Conservation (phyloP, 495 filamentous ascomycete species). For the Neurospora sp. region DNA sequence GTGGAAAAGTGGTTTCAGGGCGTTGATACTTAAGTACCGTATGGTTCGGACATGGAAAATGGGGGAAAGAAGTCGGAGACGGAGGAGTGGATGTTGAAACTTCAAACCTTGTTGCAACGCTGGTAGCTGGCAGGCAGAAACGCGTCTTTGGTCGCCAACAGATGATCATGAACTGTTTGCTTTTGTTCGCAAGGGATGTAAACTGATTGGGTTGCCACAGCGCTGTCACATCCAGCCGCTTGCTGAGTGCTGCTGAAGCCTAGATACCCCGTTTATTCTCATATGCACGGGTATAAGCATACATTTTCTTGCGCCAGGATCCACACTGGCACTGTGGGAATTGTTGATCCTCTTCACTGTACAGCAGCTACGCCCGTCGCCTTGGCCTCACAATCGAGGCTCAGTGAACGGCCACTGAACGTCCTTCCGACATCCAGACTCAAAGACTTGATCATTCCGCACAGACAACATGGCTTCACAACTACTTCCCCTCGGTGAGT, state of each 20-base stretch:
- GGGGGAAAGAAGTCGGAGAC: background rate
- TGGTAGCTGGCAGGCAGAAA: background rate
- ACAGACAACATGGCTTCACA: conserved; percentile 58
- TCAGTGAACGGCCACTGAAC: background rate
- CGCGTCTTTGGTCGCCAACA: background rate
- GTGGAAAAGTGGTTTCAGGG: background rate
- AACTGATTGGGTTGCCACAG: background rate
- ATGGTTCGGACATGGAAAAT: background rate
- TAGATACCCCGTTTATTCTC: background rate
- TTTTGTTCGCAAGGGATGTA: background rate
- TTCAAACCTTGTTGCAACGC: background rate
- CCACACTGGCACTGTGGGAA: background rate
- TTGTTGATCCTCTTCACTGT: background rate
- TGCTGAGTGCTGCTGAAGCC: background rate
- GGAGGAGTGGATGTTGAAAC: background rate
- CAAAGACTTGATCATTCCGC: background rate
- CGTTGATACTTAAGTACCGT: no score
- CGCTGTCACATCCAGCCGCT: background rate
- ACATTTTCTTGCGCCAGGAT: background rate
- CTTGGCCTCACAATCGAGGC: background rate
- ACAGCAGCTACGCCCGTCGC: background rate
- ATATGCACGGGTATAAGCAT: background rate
- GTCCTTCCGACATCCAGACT: background rate
- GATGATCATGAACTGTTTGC: background rate
- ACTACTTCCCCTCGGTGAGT: conserved; percentile 63